Conservation (phyloP, 192 early-diverging fungal species). For the Borealophlyctis nickersoniae region DNA sequence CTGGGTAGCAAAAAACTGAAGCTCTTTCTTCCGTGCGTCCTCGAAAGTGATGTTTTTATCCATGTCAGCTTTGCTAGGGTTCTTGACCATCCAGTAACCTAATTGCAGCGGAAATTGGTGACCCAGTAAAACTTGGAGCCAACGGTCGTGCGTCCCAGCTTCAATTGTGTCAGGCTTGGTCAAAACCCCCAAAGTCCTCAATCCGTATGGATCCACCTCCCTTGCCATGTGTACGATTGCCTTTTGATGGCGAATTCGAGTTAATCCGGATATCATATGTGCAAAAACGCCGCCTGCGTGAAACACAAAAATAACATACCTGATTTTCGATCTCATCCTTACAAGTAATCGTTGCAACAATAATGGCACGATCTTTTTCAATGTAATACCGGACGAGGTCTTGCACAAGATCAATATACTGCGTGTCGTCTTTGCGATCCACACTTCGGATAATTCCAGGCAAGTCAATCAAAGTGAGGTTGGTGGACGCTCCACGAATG, state of each 20-base stretch:
- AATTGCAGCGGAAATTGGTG: constrained; percentile 44
- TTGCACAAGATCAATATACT: constrained; percentile 47
- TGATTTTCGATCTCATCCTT: constrained; percentile 63
- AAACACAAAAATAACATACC: constrained; percentile 12
- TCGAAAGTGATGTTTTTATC: constrained; percentile 28
- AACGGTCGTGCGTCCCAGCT: constrained; percentile 45
- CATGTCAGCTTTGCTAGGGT: constrained; percentile 42
- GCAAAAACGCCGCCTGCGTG: neutral
- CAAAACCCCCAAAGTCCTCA: constrained; percentile 55
- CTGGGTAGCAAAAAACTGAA: constrained; percentile 32
- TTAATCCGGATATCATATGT: neutral
- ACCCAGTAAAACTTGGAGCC: constrained; percentile 48
- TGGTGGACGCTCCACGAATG: constrained; percentile 46
- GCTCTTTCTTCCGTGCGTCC: constrained; percentile 33
- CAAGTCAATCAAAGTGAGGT: constrained; percentile 59
- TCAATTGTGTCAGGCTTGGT: constrained; percentile 65
- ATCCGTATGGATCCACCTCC: constrained; percentile 51
- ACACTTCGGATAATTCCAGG: constrained; percentile 58
- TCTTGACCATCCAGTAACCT: constrained; percentile 55
- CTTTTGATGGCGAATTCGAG: constrained; percentile 7
- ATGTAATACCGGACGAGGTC: constrained; percentile 50
- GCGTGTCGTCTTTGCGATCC: constrained; percentile 35
- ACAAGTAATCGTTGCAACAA: constrained; percentile 56
- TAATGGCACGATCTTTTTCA: constrained; percentile 44
- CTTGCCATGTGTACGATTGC: constrained; percentile 48